Evolutionary conservation across 805 yeast species (phyloP).

Genomic region (Lachancea fermentati): DNA sequence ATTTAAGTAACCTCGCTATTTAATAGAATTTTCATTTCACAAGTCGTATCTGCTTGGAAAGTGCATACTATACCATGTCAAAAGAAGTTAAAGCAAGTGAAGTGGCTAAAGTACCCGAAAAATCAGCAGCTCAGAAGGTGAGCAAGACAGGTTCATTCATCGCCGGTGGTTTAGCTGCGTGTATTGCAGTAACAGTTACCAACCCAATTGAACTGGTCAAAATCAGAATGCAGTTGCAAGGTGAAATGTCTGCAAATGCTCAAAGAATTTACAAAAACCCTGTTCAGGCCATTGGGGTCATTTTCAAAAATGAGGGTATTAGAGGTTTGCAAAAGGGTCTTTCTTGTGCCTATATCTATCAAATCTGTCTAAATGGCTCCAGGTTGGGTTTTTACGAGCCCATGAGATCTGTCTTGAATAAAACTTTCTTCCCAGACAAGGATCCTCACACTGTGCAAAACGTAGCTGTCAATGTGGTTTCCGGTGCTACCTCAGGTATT

Average conservation of each 20-base stretch:
- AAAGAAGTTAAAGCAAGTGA: constrained; percentile 5
- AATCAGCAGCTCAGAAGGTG: constrained; percentile 52
- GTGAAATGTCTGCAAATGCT: constrained; percentile 62
- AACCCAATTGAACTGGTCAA: constrained; percentile 94
- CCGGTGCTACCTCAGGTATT: constrained; percentile 82
- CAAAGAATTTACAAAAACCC: constrained; percentile 72
- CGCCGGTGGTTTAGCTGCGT: constrained; percentile 93
- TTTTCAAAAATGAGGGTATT: constrained; percentile 76
- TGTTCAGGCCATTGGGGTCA: constrained; percentile 70
- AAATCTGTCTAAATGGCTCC: constrained; percentile 87
- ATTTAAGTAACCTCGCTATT: background rate
- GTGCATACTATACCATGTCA: constrained; percentile 5
- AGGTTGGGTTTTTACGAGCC: constrained; percentile 95
- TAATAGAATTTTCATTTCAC: background rate
- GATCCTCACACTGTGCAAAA: constrained; percentile 47
- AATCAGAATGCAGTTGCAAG: constrained; percentile 95
- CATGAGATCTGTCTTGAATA: constrained; percentile 54
- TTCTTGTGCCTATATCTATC: constrained; percentile 83
- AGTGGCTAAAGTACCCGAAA: constrained; percentile 18
- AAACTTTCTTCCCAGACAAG: constrained; percentile 43
- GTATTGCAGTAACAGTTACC: constrained; percentile 95
- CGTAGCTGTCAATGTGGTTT: constrained; percentile 56
- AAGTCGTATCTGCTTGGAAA: background rate
- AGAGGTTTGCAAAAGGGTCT: constrained; percentile 87
- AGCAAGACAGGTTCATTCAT: constrained; percentile 72